Evolutionary conservation across 2,329 filamentous ascomycete genomes (phyloP), one percentile per base, ranked within the genome.

Genomic region (Neoarthrinium moseri): DNA sequence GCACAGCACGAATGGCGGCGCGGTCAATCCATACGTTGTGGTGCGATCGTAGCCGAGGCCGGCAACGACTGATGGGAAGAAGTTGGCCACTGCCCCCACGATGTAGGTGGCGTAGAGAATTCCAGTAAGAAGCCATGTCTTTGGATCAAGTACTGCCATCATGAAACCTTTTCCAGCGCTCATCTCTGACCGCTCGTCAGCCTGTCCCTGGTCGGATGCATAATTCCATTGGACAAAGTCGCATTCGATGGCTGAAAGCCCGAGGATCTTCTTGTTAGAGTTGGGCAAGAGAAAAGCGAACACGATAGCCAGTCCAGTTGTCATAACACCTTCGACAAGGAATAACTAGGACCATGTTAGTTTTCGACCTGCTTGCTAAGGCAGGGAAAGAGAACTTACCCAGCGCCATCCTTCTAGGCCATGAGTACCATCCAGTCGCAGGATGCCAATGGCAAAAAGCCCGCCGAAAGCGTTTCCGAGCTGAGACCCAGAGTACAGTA

Each of bases 41-140:
- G 46, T 59, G 17, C 49, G 63, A 67, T 68, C 49, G 71, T 73
- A 50, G 68, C 74, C 45, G 63, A 72, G 58, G 63, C 73, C 56
- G 68, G 71, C 43, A 67, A 67, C 56, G 65, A 78, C 57, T 3
- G 56, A 51, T 21, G 56, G 57, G 47, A 60, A 56, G 48, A 55
- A 57, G 50, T 65, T 58, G 53, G 59, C 53, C 51, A 69, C 65
- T 10, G 65, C 65, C 5, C 71, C 68, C 49, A 56, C 53, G 40
- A 61, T 61, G 49, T 58, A 64, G 21, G 56, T 63, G 4, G 46
- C 46, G 43, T 62, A 64, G 10, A 64, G 56, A 23, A 60, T 59
- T 1, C 61, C 60, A 52, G 62, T 58, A 4, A 69, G 53, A 6
- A 68, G 52, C 66, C 66, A 69, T 4, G 59, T 61, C 54, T 68